phyloP scores from a whole-genome alignment of 495 filamentous ascomycete genomes.

The Lophiotrema nucula region DNA sequence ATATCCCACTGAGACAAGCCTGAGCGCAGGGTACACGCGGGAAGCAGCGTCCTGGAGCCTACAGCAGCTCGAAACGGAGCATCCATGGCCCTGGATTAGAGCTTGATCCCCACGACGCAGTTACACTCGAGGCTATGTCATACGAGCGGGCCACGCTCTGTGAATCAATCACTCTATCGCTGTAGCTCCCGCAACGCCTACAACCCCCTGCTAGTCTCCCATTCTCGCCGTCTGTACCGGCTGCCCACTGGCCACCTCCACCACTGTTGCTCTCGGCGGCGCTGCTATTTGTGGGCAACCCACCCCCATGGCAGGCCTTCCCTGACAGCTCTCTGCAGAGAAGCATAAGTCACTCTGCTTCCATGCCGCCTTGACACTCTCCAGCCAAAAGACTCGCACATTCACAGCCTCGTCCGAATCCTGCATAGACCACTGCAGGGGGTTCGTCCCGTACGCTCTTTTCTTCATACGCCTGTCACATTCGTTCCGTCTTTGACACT shows the following conservation, averaged over 20 bases:
- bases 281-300: slow-evolving; percentile 26
- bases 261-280: background rate
- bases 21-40: background rate
- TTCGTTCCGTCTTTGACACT: slow-evolving; percentile 11
- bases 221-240: slow-evolving; percentile 21
- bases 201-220: slow-evolving; percentile 25
- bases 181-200: slow-evolving; percentile 31
- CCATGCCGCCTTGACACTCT: slow-evolving; percentile 10
- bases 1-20: background rate
- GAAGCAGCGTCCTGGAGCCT: slow-evolving; percentile 14
- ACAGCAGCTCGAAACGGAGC: background rate
- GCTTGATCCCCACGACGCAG: slow-evolving; percentile 35
- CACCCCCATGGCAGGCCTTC: slow-evolving; percentile 18
- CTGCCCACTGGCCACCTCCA: slow-evolving; percentile 17
- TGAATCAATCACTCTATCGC: slow-evolving; percentile 30
- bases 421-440: slow-evolving; percentile 34
- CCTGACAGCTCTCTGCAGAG: slow-evolving; percentile 20
- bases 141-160: slow-evolving; percentile 28
- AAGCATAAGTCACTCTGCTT: slow-evolving; percentile 32
- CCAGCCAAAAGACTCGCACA: slow-evolving; percentile 19
- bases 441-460: slow-evolving; percentile 20
- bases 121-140: slow-evolving; percentile 38
- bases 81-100: no score
- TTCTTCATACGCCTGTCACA: slow-evolving; percentile 18
- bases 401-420: slow-evolving; percentile 29